Conservation (phyloP, 129 eudicot genomes). For the Deinandra increscens region DNA sequence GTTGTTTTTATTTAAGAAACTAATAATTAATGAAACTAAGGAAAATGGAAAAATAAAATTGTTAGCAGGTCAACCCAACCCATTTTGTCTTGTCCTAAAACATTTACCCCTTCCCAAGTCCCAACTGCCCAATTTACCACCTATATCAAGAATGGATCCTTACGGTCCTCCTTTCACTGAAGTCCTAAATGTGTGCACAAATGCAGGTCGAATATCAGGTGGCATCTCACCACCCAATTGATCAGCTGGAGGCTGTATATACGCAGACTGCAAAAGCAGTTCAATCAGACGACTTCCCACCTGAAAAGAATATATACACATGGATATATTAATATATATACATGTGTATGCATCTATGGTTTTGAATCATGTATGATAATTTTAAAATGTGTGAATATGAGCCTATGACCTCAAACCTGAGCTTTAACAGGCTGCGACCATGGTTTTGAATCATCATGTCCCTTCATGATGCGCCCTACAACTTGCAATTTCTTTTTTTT, state of each 20-base stretch:
- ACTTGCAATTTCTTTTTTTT: slow-evolving; percentile 72
- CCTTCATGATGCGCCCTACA: slow-evolving; percentile 56
- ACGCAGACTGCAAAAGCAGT: slow-evolving; percentile 71
- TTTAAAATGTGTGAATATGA: slow-evolving; percentile 25
- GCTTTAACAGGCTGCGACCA: slow-evolving; percentile 81
- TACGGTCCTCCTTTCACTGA: slow-evolving; percentile 52
- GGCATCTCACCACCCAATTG: slow-evolving; percentile 62
- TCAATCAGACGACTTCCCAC: slow-evolving; percentile 88
- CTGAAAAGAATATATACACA: slow-evolving; percentile 39
- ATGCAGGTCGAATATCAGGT: slow-evolving; percentile 93
- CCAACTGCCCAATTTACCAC: slow-evolving; percentile 1
- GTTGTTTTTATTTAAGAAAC: too few relatives aligned
- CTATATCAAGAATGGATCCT: slow-evolving; percentile 7
- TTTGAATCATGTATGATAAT: not conserved
- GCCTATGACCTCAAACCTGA: slow-evolving; percentile 58
- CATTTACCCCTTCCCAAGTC: not conserved
- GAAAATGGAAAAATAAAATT: not conserved
- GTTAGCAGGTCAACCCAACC: slow-evolving; percentile 1
- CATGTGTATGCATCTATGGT: not conserved
- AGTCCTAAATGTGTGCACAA: slow-evolving; percentile 57
- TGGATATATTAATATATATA: not conserved
- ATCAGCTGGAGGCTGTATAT: slow-evolving; percentile 72
- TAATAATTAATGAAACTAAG: not conserved
- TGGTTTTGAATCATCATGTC: slow-evolving; percentile 55
- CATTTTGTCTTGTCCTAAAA: not conserved